Evolutionary conservation across 2,329 filamentous ascomycete genomes (phyloP), one percentile per base, ranked within the genome.

Genomic region (Curvularia eragrostidis): DNA sequence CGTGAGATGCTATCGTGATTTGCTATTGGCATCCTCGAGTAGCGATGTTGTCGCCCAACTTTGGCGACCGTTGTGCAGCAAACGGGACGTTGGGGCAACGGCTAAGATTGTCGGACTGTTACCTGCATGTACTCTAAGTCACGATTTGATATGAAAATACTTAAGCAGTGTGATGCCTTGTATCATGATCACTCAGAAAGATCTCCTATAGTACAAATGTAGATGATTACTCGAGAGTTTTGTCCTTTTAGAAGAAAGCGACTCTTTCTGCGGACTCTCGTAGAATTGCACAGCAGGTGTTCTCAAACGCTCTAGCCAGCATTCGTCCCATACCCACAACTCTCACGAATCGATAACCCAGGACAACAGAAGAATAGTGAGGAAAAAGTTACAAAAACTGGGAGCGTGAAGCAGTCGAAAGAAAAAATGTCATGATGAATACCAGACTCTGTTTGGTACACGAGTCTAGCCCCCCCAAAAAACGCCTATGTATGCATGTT

Each of bases 401-500:
- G 10, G 8, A 23, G 19, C 9, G 10, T 41, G 3, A 39, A 44
- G 4, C 18, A 15, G 13, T n/a, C n/a, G 9, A 15, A n/a, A 44
- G 9, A n/a, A 46, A 46, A 19, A 5, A 8, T n/a, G 3, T 46
- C 15, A 28, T 46, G 7, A 46, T 19, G 19, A n/a, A 42, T 3
- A 5, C n/a, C 19, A 15, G 34, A 21, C 32, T 10, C 15, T 23
- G 36, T 38, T 5, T 26, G 7, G 7, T 26, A 26, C 7, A 7
- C 24, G 7, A 26, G 24, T 26, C 30, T 34, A 5, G 3, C 15
- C 26, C 48, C 9, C 28, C 28, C 38, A 48, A 48, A 48, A 38
- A 54, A 21, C 36, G 5, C 21, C 50, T 41, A n/a, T 32, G 39
- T 19, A 52, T 56, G 18, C 24, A 51, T 18, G 23, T n/a, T 6